Evolutionary conservation across 768 basidiomycete species (phyloP), one percentile per base, ranked within the genome.

Genomic region (Suillus fuscotomentosus): DNA sequence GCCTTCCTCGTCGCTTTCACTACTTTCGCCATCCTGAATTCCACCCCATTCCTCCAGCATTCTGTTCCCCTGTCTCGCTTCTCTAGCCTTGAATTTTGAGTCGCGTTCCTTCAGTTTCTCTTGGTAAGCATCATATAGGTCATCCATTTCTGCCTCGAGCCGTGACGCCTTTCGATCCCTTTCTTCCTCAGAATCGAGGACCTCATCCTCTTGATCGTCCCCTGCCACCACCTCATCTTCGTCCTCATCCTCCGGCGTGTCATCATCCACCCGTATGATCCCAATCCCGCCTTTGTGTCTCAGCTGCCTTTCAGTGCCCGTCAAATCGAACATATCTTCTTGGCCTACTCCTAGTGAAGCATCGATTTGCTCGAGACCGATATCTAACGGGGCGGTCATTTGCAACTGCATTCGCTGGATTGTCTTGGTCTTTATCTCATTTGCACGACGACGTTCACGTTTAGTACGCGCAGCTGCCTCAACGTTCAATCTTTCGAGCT

Each of bases 331-430:
- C 27, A 97, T 80, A 69, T 99, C 95, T 31, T 89, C 91, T 70
- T 91, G 89, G 7, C 92, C 92, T 27, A 85, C 73, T n/a, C 79
- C 81, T 20, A 97, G 82, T 20, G 90, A 82, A 3, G 86, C 79
- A 67, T 97, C 95, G 60, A 84, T 82, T 70, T 91, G 91, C 70
- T 95, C 93, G 65, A 95, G 76, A 73, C 95, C 96, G 67, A 99
- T 95, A 70, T 98, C 97, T 68, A 96, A 80, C n/a, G 97, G 97
- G 22, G 95, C 94, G 14, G 92, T 93, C 97, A 99, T 99, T 72
- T 93, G 90, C 54, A 99, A 83, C 74, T 99, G 97, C 87, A 99
- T 91, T 60, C 96, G 90, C 72, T 94, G 93, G 47, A 99, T 89
- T 1, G 94, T 92, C 68, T 90, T 87, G 36, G 85, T 82, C 77